Base-by-base conservation (phyloP, 345 rosid species). In the Microthlaspi erraticum region DNA sequence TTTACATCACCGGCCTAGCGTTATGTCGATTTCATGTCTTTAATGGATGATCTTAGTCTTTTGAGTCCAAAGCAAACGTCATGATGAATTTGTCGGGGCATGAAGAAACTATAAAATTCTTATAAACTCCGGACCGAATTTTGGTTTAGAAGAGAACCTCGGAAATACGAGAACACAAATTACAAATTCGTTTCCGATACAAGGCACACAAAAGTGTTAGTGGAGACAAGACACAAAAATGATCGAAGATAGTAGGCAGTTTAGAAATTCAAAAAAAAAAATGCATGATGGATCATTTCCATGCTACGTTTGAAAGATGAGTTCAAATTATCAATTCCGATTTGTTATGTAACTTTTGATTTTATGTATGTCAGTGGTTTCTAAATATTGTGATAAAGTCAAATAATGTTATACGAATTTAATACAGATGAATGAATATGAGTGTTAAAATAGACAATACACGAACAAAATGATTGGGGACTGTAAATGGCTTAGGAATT, bases 1-100 rank as follows among this genome's bases (percentile, higher is more conserved):
- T 50, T 51, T 60, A 11, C 49, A 74, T 74, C 68, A 74, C 78
- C 73, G 73, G 73, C 78, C 78, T 66, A 67, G 56, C 17, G 37
- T 57, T 74, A 59, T 66, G 41, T 66, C 17, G 66, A 66, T 66
- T 38, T 46, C 14, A 26, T 48, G 65, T 56, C 49, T 37, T 2
- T 60, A 39, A 16, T 41, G 13, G 52, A 50, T 60, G 37, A 20
- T 71, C 54, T 14, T 6, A 49, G 13, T 72, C 52, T 74, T 73
- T 29, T 50, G 7, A 57, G 10, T 73, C 34, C 54, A 74, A 18
- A 65, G 52, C 37, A 65, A 38, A 38, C 52, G 37, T 64, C 66
- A 46, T 57, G 7, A 38, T 37, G 48, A 55, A 45, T 52, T 62
- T 52, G 42, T 62, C 6, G 5, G 5, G 33, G 18, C 14, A 16